phyloP scores from a whole-genome alignment of 345 rosid species.

The Eucalyptus tenuipes region DNA sequence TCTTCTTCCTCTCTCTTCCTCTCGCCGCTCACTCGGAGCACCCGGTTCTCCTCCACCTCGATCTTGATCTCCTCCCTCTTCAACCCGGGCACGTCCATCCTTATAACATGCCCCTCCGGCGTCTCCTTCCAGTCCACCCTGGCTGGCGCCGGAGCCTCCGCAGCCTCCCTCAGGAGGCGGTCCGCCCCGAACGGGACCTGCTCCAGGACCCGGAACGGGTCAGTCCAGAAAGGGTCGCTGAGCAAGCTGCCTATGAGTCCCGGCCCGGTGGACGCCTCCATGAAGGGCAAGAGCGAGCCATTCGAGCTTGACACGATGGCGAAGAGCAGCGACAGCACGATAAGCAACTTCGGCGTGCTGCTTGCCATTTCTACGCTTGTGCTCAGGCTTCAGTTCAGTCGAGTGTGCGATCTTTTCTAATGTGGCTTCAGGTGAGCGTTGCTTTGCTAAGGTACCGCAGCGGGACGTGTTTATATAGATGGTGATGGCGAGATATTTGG shows the following conservation, averaged over 20 bases:
- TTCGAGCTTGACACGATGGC: background rate
- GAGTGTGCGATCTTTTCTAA: background rate
- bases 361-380: background rate
- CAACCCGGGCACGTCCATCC: slow-evolving; percentile 68
- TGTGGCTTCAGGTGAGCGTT: background rate
- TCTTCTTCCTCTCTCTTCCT: slow-evolving; percentile 62
- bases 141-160: slow-evolving; percentile 25
- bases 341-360: background rate
- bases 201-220: slow-evolving; percentile 59
- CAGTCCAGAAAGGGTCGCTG: slow-evolving; percentile 23
- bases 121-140: slow-evolving; percentile 94
- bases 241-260: background rate
- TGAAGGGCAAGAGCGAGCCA: background rate
- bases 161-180: slow-evolving; percentile 12
- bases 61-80: slow-evolving; percentile 70
- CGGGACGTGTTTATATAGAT: background rate
- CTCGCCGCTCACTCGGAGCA: slow-evolving; percentile 64
- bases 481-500: background rate
- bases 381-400: background rate
- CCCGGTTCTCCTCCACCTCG: slow-evolving; percentile 54
- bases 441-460: accelerated
- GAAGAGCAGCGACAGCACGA: background rate
- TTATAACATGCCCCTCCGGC: slow-evolving; percentile 45
- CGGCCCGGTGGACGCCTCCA: background rate
- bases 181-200: slow-evolving; percentile 45